Base-by-base conservation (phyloP, 495 filamentous ascomycete genomes). In the Chaetomium cochliodes region DNA sequence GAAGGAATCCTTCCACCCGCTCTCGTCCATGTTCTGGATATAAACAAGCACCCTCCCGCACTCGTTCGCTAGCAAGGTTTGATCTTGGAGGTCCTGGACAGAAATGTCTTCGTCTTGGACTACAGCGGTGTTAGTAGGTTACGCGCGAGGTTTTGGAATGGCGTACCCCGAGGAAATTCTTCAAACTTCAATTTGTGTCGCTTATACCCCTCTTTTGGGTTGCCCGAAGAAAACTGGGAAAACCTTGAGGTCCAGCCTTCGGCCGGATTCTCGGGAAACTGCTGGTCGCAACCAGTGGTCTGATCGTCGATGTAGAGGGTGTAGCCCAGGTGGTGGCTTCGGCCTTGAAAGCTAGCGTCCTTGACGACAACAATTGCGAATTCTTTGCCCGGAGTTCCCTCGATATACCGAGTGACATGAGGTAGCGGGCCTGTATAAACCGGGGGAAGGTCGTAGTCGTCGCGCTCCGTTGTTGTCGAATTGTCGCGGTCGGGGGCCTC, bases 381-480 rank as follows among this genome's bases (percentile, higher is more conserved):
- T 0, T 11, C 39, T 4, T 44, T 58, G 25, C 63, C 69, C 0
- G 65, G 52, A 26, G 63, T 68, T 15, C 55, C 64, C 15, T 68
- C 67, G 2, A 73, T 69, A 42, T 69, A 71, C 26, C 68, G 67
- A 28, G 68, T 30, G 0, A 60, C 15, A 23, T 62, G 49, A 0
- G 58, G 65, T 3, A 37, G 18, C 33, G 1, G 12, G 15, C 23
- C 11, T 1, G 11, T 12, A 9, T 51, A 7, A 30, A 4, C 8
- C 6, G 51, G 12, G 1, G 26, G 51, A 33, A 53, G 25, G 18
- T 53, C 25, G 13, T n/a, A 53, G 16, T 33, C 16, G 2, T 53
- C 25, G 3, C 51, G 11, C 3, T 15, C 30, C 26, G 33, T 12
- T 8, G 13, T 37, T 37, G 6, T 37, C 33, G 41, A 44, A 6